Base-by-base conservation (phyloP, 2,329 filamentous ascomycete genomes). In the Fusarium torreyae region DNA sequence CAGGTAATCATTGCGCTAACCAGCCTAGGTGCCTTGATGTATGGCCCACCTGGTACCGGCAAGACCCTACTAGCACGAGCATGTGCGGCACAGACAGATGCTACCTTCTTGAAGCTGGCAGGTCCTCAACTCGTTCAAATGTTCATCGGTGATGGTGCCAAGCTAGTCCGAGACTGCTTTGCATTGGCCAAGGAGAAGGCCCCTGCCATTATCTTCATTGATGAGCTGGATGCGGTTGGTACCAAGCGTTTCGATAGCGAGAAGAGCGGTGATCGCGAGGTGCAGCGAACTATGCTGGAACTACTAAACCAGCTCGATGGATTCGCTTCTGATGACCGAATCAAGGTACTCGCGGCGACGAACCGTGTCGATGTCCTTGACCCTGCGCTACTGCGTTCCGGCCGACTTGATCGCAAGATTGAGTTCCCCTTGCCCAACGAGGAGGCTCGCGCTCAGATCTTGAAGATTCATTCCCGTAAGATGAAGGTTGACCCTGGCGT, bases 191-290 rank as follows among this genome's bases (percentile, higher is more conserved):
- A 99, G 81, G 96, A 99, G 82, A 99, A 99, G 86, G 96, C 96
- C 0, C 97, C 96, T 1, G 94, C 96, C 61, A 99, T 99, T 81
- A 99, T 99, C 81, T 99, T 99, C 86, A 98, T 99, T 76, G 96
- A 99, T 83, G 96, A 99, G 82, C 85, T 99, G 69, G 96, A 99
- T 79, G 96, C 96, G 60, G 92, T 99, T n/a, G 96, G 96, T 72
- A 98, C 95, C 55, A 98, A 98, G 84, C 95, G 96, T 77, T 99
- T 99, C 84, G 96, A 99, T 81, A 97, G 93, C 73, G 94, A 98
- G 79, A 99, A 98, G 87, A 96, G 92, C 64, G 96, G 96, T 83
- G 96, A 99, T 80, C 89, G 96, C 80, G 96, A 99, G 84, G 96
- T 99, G 43, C 96, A 99, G 84, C 90, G 96, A 80, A 99, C 96